Evolutionary conservation across 441 rosid species (phyloP), one percentile per base, ranked within the genome.

Genomic region (Corymbia citriodora): DNA sequence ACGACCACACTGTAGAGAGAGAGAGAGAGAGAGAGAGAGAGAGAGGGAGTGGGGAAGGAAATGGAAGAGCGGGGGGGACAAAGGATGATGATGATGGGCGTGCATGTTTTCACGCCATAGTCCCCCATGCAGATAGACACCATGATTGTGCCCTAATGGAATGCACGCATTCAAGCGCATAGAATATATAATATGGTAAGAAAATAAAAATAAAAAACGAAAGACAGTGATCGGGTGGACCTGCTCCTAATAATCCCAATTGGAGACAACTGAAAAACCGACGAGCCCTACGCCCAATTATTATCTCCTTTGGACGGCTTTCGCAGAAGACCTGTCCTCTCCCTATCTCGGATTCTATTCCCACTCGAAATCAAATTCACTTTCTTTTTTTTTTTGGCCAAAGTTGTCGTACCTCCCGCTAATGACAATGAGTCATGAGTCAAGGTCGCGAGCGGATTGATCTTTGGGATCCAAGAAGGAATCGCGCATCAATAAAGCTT

Each of bases 81-180:
- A 93, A 91, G 92, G 93, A 91, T 89, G 91, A 93, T 93, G 94
- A 93, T 95, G 65, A 59, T 59, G 65, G 9, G 92, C 92, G 93
- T 92, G 93, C 94, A 95, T 90, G 93, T 91, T 93, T 33, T 92
- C 94, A 91, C 92, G 94, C 92, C 92, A 87, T 45, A 57, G 91
- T 89, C 93, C 89, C 89, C 93, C 94, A 93, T 92, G 94, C 94
- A 93, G 91, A 92, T 90, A 54, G 88, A 92, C 96, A 93, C 88
- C 93, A 92, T 93, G 90, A 92, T 92, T 92, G n/a, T 88, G 15
- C 27, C 29, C 86, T 8, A 23, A 25, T 40, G 85, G 85, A 79
- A 79, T 23, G 52, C 85, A 40, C 27, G 52, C 52, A 72, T 36
- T 72, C 27, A 36, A 55, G 25, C 50, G 45, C 45, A 40, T 40